phyloP scores from a whole-genome alignment of 2,329 filamentous ascomycete species.

The Apiospora arundinis region DNA sequence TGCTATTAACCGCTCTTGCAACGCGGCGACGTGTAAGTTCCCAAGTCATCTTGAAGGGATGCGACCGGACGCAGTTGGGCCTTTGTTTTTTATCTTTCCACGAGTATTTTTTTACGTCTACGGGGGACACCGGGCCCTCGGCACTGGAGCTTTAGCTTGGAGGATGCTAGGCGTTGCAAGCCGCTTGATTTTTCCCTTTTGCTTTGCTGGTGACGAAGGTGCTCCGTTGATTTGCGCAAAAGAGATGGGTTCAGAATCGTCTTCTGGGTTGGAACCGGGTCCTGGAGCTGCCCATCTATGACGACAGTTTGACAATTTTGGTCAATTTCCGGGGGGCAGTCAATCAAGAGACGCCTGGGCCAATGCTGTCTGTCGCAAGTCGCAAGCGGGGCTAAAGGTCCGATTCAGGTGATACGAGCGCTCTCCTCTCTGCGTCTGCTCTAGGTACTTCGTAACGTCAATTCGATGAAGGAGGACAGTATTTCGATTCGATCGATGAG shows the following conservation, averaged over 20 bases:
- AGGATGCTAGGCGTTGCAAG: not conserved
- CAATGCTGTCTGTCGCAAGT: constrained; percentile 11
- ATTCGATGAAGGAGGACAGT: not conserved
- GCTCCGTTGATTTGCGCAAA: constrained; percentile 14
- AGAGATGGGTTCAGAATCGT: not conserved
- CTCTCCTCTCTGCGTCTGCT: not conserved
- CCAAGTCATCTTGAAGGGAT: constrained; percentile 56
- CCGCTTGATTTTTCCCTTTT: not conserved
- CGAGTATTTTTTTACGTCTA: constrained; percentile 8
- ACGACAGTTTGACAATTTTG: constrained; percentile 18
- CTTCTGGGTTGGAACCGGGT: constrained; percentile 13
- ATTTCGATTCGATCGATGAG: constrained; percentile 8
- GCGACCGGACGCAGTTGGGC: not conserved
- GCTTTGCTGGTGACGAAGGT: constrained; percentile 1
- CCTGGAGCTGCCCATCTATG: constrained; percentile 11
- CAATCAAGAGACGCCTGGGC: constrained; percentile 7
- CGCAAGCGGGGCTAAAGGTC: constrained; percentile 20
- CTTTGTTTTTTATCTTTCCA: constrained; percentile 1
- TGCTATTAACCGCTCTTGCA: constrained; percentile 70
- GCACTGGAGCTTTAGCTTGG: not conserved
- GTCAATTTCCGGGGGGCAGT: constrained; percentile 13
- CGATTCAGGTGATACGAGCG: constrained; percentile 10
- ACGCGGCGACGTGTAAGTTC: constrained; percentile 66
- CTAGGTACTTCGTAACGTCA: not conserved
- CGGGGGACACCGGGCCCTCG: constrained; percentile 8